Percentiles rank a stretch among this genome's conserved stretches.
Conservation (phyloP, 140 eudicot genomes). For the Cichorium intybus region DNA sequence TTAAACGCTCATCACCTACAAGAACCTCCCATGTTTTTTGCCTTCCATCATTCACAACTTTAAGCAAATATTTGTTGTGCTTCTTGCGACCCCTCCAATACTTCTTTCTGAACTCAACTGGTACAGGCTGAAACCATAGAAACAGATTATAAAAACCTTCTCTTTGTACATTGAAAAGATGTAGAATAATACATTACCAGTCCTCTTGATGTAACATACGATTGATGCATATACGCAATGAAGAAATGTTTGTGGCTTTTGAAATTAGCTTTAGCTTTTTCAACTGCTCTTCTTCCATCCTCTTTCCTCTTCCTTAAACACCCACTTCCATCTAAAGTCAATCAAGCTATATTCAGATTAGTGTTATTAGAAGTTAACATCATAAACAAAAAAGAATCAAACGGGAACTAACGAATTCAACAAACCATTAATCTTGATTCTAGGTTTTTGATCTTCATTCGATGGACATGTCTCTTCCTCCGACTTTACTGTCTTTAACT, state of each 20-base stretch:
- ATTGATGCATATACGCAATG: constrained; percentile 10
- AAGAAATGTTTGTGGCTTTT: constrained; percentile 36
- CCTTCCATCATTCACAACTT: constrained; percentile 11
- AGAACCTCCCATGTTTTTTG: constrained; percentile 10
- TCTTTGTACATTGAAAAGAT: neutral
- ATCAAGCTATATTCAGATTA: neutral
- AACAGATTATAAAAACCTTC: neutral
- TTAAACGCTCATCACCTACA: neutral
- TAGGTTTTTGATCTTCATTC: constrained; percentile 6
- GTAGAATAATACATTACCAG: constrained; percentile 24
- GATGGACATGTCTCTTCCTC: constrained; percentile 9
- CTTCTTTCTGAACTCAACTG: neutral
- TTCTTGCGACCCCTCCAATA: constrained; percentile 1
- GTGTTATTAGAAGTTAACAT: neutral
- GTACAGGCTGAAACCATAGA: constrained; percentile 20
- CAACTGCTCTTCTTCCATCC: constrained; percentile 20
- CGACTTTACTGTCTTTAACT: neutral
- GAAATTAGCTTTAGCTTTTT: constrained; percentile 22
- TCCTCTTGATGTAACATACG: constrained; percentile 1
- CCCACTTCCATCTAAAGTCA: constrained; percentile 23
- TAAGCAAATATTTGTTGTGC: constrained; percentile 5
- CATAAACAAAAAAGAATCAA: neutral
- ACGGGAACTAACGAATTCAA: neutral
- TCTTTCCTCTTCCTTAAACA: constrained; percentile 15
- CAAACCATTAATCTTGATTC: constrained; percentile 18